Conservation (phyloP, 768 basidiomycete species). For the Tricholoma bakamatsutake region DNA sequence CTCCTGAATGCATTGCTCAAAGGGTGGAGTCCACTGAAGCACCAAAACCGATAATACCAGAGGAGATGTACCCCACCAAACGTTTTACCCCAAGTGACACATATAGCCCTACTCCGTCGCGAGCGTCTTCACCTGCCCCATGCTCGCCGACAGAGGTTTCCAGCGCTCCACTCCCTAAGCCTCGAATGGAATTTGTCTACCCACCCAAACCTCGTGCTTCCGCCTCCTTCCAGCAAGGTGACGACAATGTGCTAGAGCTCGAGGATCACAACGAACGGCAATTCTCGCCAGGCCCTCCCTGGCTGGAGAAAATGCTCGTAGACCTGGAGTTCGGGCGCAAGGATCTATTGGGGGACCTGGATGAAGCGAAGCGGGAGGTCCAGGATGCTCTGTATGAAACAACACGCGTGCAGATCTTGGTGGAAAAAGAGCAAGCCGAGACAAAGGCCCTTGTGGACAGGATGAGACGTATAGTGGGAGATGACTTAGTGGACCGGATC, state of each 20-base stretch:
- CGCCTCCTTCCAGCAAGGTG: not conserved
- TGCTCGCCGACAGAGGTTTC: not conserved
- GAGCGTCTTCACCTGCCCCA: not conserved
- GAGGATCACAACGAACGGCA: not conserved
- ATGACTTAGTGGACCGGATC: not conserved
- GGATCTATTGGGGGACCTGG: not conserved
- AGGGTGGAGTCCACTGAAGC: not conserved
- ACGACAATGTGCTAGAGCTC: not conserved
- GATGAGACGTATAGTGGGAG: not conserved
- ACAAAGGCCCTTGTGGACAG: not conserved
- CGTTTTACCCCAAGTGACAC: constrained; percentile 4
- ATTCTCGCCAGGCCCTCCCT: not conserved
- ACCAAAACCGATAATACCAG: not conserved
- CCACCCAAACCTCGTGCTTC: constrained; percentile 1
- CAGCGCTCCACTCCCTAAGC: not conserved
- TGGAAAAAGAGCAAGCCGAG: constrained; percentile 4
- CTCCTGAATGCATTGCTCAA: not conserved
- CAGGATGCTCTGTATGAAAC: constrained; percentile 1
- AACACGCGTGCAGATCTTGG: not conserved
- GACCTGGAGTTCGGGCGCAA: not conserved
- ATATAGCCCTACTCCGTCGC: constrained; percentile 1
- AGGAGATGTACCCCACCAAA: not conserved
- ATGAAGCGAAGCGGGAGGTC: not conserved
- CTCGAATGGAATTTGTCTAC: constrained; percentile 1
- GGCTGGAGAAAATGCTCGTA: constrained; percentile 1